Base-by-base conservation (phyloP, 2,329 filamentous ascomycete species). In the Achaetomium macrosporum region DNA sequence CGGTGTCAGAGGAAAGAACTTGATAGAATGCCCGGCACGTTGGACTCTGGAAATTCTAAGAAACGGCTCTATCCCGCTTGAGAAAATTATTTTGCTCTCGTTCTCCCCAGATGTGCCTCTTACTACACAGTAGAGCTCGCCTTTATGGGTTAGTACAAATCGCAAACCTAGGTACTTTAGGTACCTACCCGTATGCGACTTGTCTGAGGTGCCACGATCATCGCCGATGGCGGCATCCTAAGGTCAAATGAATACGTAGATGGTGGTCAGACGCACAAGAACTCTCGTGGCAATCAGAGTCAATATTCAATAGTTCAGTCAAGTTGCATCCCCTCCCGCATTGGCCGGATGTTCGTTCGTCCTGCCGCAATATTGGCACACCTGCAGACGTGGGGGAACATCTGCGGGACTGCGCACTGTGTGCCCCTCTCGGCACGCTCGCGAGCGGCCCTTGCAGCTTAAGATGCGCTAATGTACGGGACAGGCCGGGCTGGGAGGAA, bases 251-350 rank as follows among this genome's bases (percentile, higher is more conserved):
- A 47, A 52, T 51, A 54, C 7, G 44, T 39, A 2, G 46, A n/a
- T 39, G 25, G 46, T 50, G 30, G 51, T 54, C 51, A 50, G 42
- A 52, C 36, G 33, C 36, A 46, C 33, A 6, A 4, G 13, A 30
- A 40, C 17, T 17, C 13, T 41, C 8, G 39, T 30, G 40, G 29
- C 40, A 17, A 50, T 37, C 41, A 30, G 33, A 51, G n/a, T n/a
- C n/a, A 25, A 25, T 25, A 44, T 46, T 25, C 51, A 55, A 55
- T 57, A 58, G 54, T 57, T 31, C 42, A 33, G 39, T 48, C 15
- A 39, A 47, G n/a, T 42, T 53, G 43, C 33, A 46, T 44, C 19
- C n/a, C 42, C 15, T 44, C 36, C 51, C 33, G 39, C 33, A 47
- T 39, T 55, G 35, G 46, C 35, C n/a, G 40, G 33, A 15, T 46